Base-by-base conservation (phyloP, 2,329 filamentous ascomycete genomes). In the Verticillium zaregamsianum region DNA sequence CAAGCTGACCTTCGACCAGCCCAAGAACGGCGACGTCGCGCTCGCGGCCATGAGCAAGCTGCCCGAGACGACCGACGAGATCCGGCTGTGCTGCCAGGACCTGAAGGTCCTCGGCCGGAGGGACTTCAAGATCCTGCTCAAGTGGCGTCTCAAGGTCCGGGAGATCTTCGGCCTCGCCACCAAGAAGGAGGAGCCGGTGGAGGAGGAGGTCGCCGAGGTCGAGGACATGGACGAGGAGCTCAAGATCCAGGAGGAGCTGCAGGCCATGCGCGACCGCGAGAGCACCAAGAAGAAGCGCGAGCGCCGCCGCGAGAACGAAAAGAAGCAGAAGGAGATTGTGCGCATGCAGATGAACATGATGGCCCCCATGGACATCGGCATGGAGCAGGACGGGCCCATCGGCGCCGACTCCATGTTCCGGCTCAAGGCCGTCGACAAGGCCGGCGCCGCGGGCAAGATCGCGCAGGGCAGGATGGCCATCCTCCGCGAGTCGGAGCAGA, bases 271-370 rank as follows among this genome's bases (percentile, higher is more conserved):
- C 67, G 93, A 98, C 31, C 90, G 88, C 69, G 91, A 95, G 66
- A 86, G 78, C 54, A 75, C 89, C 25, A 88, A 88, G 68, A 94
- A 88, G 76, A 96, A 93, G 78, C 90, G 92, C 68, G 91, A 96
- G 70, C 87, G 90, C 67, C 85, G 93, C 66, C 91, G 85, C 69
- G 93, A 96, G 63, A 99, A 99, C 67, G 95, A 99, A 75, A 88
- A 88, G 74, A 98, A 96, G 76, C 91, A 95, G 68, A 95, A 91
- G 68, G 95, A 98, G 66, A 92, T 98, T 63, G 83, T 96, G n/a
- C 88, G 95, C 37, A 90, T 99, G 90, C 95, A 99, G 76, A 87
- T 99, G 80, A 90, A 97, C 78, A 99, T 99, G 95, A 90, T 89
- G 2, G 91, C 93, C 0, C 95, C 95, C 8, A 95, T 92, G 82